These are phyloP conservation scores for Penicillium argentinense DNA, from an alignment of 495 filamentous ascomycete species.

Conservation along the genomic window DNA sequence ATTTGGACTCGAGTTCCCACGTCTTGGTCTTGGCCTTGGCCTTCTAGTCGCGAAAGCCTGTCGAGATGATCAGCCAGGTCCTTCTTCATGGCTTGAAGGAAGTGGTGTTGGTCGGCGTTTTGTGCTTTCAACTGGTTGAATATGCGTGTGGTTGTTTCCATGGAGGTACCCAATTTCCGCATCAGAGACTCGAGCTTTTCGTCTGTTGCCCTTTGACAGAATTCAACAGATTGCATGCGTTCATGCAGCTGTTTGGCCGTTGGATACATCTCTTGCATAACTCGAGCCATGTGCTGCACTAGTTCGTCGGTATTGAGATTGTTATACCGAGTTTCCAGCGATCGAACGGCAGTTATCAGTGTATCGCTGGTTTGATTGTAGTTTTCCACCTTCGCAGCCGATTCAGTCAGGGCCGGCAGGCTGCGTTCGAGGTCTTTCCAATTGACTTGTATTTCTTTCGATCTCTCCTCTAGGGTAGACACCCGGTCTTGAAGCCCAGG, in stretches of 20 bases:
- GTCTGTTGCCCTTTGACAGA: neutral
- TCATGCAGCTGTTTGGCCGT: slow-evolving; percentile 5
- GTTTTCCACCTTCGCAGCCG: neutral
- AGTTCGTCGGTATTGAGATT: slow-evolving; percentile 33
- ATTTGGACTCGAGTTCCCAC: too few relatives aligned
- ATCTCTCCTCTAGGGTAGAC: neutral
- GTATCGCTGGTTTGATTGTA: slow-evolving; percentile 1
- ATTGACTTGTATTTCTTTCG: neutral
- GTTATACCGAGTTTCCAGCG: slow-evolving; percentile 39
- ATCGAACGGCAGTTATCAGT: slow-evolving; percentile 28
- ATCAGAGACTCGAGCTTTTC: neutral
- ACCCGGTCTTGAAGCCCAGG: neutral
- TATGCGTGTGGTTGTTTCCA: too few relatives aligned
- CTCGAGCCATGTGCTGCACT: slow-evolving; percentile 34
- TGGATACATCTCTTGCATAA: slow-evolving; percentile 41
- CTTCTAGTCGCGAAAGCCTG: too few relatives aligned
- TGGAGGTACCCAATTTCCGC: neutral
- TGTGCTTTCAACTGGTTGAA: neutral
- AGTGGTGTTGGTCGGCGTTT: too few relatives aligned
- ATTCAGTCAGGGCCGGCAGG: neutral
- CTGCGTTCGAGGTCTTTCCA: neutral
- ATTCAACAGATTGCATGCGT: too few relatives aligned
- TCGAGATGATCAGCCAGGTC: too few relatives aligned
- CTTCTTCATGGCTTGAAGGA: too few relatives aligned
- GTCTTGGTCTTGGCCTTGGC: too few relatives aligned